phyloP scores from a whole-genome alignment of 2,329 filamentous ascomycete genomes.

The Alternaria gansuensis region DNA sequence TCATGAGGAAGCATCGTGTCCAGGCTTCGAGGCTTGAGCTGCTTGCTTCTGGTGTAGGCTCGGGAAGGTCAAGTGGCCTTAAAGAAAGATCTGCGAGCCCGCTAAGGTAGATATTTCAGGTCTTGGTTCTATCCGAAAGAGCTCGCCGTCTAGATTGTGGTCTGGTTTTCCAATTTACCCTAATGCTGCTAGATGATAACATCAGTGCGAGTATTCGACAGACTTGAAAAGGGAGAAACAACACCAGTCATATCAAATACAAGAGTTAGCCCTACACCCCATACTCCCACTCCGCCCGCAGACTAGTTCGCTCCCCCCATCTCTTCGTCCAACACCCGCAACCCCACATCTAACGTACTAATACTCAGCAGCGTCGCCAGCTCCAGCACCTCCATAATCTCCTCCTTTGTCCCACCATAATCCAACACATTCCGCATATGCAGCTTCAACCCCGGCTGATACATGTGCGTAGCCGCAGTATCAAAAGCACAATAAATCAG shows the following conservation, averaged over 20 bases:
- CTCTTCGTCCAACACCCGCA: conserved; percentile 39
- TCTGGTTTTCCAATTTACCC: no score
- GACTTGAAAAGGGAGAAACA: not conserved
- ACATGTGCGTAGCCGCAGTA: conserved; percentile 59
- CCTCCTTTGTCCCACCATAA: conserved; percentile 58
- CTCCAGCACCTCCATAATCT: conserved; percentile 61
- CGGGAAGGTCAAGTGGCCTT: conserved; percentile 38
- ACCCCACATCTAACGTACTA: conserved; percentile 42
- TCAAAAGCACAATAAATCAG: conserved; percentile 61
- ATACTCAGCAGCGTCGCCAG: conserved; percentile 52
- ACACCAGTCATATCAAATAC: no score
- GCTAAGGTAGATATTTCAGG: not conserved
- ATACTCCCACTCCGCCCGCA: not conserved
- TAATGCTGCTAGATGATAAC: no score
- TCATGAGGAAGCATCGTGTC: conserved; percentile 86
- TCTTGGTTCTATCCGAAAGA: not conserved
- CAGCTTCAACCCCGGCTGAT: conserved; percentile 58
- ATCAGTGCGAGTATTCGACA: not conserved
- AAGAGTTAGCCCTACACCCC: not conserved
- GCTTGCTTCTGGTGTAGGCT: conserved; percentile 55
- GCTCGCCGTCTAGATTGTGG: not conserved
- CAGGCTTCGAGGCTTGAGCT: conserved; percentile 79
- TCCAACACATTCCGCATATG: conserved; percentile 61
- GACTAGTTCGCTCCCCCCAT: conserved; percentile 3
- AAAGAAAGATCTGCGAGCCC: conserved; percentile 17